phyloP scores from a whole-genome alignment of 2,329 filamentous ascomycete species.

The Trichoderma arundinaceum region DNA sequence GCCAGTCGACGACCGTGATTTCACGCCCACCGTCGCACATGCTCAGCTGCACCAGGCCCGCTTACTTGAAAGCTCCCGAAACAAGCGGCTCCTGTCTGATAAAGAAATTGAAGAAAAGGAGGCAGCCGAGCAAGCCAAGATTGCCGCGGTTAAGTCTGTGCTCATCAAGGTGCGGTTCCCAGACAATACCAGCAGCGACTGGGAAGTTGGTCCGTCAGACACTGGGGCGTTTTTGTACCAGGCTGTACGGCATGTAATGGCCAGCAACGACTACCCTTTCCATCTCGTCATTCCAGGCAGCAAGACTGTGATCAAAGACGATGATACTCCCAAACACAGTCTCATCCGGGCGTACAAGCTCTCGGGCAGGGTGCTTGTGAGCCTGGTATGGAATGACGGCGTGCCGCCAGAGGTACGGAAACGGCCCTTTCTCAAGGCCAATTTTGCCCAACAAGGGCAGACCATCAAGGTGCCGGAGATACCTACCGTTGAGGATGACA shows the following conservation, averaged over 20 bases:
- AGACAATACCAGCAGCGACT: conserved; percentile 79
- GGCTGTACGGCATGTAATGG: conserved; percentile 75
- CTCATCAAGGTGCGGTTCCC: conserved; percentile 85
- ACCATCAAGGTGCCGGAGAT: conserved; percentile 69
- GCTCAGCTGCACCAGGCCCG: conserved; percentile 75
- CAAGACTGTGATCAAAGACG: conserved; percentile 56
- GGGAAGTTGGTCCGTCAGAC: conserved; percentile 70
- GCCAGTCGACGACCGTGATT: conserved; percentile 74
- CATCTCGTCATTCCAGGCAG: conserved; percentile 68
- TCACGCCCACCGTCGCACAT: conserved; percentile 75
- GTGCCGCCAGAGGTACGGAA: conserved; percentile 63
- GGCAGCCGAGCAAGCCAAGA: conserved; percentile 66
- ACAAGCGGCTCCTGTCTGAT: conserved; percentile 81
- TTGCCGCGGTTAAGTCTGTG: conserved; percentile 70
- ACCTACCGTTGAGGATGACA: conserved; percentile 50
- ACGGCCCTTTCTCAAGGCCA: conserved; percentile 62
- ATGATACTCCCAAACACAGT: conserved; percentile 53
- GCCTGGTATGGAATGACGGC: conserved; percentile 73
- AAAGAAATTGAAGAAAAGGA: conserved; percentile 76
- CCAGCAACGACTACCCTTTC: conserved; percentile 69
- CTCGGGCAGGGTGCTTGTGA: conserved; percentile 73
- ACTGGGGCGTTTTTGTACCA: conserved; percentile 75
- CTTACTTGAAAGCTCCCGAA: conserved; percentile 66
- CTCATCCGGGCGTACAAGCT: conserved; percentile 78
- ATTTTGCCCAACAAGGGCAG: conserved; percentile 66